phyloP scores from a whole-genome alignment of 2,329 filamentous ascomycete species.

The Teratosphaeria viscida region DNA sequence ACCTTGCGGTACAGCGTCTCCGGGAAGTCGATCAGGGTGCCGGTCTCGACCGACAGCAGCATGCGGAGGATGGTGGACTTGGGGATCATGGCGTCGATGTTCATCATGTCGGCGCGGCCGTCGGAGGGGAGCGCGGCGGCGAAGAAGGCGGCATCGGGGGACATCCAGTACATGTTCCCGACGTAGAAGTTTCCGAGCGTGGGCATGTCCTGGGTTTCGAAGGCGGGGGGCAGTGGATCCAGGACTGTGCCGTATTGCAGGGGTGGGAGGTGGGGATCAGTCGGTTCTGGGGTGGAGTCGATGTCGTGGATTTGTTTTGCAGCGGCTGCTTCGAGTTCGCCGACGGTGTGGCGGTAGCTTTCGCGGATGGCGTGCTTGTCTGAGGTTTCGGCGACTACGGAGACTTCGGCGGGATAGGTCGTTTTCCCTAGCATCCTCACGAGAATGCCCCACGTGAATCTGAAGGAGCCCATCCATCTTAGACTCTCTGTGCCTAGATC shows the following conservation, averaged over 20 bases:
- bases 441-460: constrained; percentile 81
- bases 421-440: constrained; percentile 63
- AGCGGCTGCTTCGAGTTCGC: constrained; percentile 18
- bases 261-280: constrained; percentile 35
- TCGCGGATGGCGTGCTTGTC: constrained; percentile 64
- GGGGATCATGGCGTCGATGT: constrained; percentile 64
- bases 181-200: constrained; percentile 87
- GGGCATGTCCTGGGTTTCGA: constrained; percentile 63
- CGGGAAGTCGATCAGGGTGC: constrained; percentile 68
- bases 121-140: constrained; percentile 71
- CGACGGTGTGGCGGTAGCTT: constrained; percentile 47
- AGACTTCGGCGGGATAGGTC: constrained; percentile 80
- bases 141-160: constrained; percentile 79
- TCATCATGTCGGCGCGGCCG: constrained; percentile 75
- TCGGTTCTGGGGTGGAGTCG: constrained; percentile 5
- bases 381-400: constrained; percentile 70
- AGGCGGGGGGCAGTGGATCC: constrained; percentile 65
- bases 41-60: constrained; percentile 60
- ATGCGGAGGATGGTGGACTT: constrained; percentile 57
- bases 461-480: constrained; percentile 79
- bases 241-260: constrained; percentile 71
- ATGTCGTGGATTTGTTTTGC: constrained; percentile 13
- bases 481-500: constrained; percentile 85
- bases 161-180: constrained; percentile 92
- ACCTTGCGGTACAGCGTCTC: constrained; percentile 76